Percentiles rank a stretch among this genome's conserved stretches.
phyloP scores from a whole-genome alignment of 108 stramenopile genomes.

The Nitzschia sp. region DNA sequence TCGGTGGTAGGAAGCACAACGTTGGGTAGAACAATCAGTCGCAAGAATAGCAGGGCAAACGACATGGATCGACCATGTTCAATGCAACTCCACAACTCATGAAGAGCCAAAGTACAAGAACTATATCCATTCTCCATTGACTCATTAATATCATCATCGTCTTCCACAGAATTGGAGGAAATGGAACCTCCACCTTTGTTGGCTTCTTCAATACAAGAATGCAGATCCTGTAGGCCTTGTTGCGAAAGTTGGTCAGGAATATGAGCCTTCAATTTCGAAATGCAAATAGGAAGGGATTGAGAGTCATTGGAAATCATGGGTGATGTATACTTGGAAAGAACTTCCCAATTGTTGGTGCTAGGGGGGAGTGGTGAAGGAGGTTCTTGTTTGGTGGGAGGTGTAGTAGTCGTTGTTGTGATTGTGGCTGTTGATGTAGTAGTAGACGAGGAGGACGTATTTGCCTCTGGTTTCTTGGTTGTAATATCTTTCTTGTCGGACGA shows the following conservation, averaged over 20 bases:
- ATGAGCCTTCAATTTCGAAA: constrained; percentile 34
- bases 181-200: background rate
- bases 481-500: background rate
- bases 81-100: background rate
- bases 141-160: too few relatives aligned
- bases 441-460: too few relatives aligned
- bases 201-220: constrained; percentile 3
- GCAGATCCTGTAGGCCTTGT: constrained; percentile 7
- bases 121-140: too few relatives aligned
- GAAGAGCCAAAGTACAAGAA: background rate
- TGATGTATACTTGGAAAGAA: constrained; percentile 51
- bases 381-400: too few relatives aligned
- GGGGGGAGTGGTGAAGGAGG: background rate
- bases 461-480: too few relatives aligned
- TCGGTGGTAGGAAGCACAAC: background rate
- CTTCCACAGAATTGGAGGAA: constrained; percentile 22
- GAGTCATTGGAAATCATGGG: constrained; percentile 67
- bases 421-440: constrained; percentile 7
- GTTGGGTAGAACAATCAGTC: constrained; percentile 51
- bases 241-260: background rate
- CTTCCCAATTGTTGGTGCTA: background rate
- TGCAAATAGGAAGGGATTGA: constrained; percentile 48
- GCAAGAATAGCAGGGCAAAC: constrained; percentile 60
- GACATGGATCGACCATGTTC: constrained; percentile 12
- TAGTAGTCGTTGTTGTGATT: constrained; percentile 7